These are phyloP conservation scores for Fusarium pseudoanthophilum DNA, from an alignment of 2,329 filamentous ascomycete species.

Conservation along the genomic window DNA sequence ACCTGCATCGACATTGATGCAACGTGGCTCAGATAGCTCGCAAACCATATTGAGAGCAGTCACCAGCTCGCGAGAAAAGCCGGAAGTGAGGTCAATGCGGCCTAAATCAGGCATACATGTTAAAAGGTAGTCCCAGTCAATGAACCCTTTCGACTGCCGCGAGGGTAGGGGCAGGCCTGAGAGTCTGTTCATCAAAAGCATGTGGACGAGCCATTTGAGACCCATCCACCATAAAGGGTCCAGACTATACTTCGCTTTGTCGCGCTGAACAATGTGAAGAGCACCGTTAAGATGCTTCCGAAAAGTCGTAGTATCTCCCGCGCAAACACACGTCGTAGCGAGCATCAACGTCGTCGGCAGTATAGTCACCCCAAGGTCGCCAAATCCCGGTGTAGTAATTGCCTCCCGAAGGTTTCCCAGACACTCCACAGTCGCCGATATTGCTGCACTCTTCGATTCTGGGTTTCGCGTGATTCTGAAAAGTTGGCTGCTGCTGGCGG, in stretches of 20 bases:
- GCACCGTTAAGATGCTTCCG: conserved; percentile 11
- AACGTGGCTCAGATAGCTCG: conserved; percentile 1
- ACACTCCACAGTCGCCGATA: conserved; percentile 4
- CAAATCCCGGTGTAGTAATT: background rate
- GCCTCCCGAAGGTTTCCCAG: background rate
- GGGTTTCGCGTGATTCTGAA: background rate
- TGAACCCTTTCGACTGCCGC: background rate
- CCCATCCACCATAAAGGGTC: conserved; percentile 12
- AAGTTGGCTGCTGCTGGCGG: conserved; percentile 11
- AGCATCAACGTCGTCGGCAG: conserved; percentile 9
- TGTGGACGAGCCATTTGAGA: conserved; percentile 10
- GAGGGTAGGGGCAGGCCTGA: background rate
- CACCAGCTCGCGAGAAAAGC: background rate
- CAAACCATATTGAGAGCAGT: background rate
- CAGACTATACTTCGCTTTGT: background rate
- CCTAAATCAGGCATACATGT: conserved; percentile 2
- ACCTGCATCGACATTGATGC: background rate
- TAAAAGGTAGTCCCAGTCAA: conserved; percentile 1
- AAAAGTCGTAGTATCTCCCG: background rate
- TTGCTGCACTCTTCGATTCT: background rate
- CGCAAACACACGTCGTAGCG: conserved; percentile 17
- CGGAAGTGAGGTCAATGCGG: conserved; percentile 4
- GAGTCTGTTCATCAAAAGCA: conserved; percentile 14
- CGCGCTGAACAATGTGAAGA: background rate
- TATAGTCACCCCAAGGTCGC: background rate